A percentile compares a stretch with the other conserved stretches of the same genome.
phyloP scores from a whole-genome alignment of 352 stramenopile species.

The Pythium scleroteichum region DNA sequence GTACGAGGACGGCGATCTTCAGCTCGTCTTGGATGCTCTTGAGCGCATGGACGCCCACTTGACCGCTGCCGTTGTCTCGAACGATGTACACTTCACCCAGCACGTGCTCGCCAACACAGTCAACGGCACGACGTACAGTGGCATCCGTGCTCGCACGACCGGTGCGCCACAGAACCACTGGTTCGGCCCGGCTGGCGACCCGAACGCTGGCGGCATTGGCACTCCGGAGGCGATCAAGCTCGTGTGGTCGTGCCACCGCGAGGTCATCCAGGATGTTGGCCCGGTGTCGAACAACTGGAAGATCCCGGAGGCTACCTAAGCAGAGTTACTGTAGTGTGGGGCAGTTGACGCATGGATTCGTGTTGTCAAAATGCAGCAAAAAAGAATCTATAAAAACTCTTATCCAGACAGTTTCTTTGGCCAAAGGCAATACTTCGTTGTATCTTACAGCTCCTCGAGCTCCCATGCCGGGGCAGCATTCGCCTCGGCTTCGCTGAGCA shows the following conservation, averaged over 20 bases:
- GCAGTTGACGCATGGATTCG: neutral
- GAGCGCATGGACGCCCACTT: constrained; percentile 97
- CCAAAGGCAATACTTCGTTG: neutral
- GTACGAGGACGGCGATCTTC: constrained; percentile 92
- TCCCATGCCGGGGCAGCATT: constrained; percentile 65
- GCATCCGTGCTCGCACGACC: constrained; percentile 95
- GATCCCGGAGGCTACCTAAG: constrained; percentile 84
- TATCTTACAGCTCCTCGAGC: constrained; percentile 77
- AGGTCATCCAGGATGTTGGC: constrained; percentile 95
- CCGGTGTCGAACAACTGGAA: constrained; percentile 70
- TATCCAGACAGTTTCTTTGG: constrained; percentile 3
- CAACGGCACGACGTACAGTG: constrained; percentile 99
- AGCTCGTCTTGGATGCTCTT: constrained; percentile 90
- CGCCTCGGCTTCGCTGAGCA: constrained; percentile 67
- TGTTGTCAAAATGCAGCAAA: neutral
- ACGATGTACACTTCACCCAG: constrained; percentile 94
- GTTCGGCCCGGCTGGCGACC: constrained; percentile 97
- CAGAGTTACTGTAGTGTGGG: neutral
- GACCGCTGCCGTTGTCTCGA: constrained; percentile 97
- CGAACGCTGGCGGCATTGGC: constrained; percentile 95
- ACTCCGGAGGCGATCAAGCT: constrained; percentile 98
- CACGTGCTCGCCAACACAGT: constrained; percentile 96
- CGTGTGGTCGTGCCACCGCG: constrained; percentile 98
- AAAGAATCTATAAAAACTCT: constrained; percentile 7
- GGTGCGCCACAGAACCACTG: constrained; percentile 95